A percentile compares a stretch with the other conserved stretches of the same genome.
These are phyloP conservation scores for Venturia pyrina DNA, from an alignment of 2,329 filamentous ascomycete species.

Conservation along the genomic window DNA sequence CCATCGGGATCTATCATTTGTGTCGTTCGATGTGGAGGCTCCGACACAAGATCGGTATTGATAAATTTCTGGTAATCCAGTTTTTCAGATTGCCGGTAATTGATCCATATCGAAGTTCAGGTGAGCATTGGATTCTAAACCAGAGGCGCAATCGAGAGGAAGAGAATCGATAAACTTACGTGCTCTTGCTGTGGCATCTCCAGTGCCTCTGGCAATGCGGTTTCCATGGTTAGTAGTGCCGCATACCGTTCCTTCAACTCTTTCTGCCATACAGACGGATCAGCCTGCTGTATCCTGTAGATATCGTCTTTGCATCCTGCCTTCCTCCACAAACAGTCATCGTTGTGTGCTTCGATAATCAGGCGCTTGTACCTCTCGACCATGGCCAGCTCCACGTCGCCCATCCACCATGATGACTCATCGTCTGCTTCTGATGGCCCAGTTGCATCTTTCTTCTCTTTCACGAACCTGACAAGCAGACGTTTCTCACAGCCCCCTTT, in stretches of 20 bases:
- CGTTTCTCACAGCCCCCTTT: slow-evolving; percentile 71
- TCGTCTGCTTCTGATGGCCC: slow-evolving; percentile 29
- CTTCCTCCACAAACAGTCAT: slow-evolving; percentile 77
- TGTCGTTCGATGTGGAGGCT: no score
- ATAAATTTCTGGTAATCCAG: no score
- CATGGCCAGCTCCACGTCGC: slow-evolving; percentile 49
- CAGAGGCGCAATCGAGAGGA: no score
- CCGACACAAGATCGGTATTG: no score
- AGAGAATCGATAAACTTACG: no score
- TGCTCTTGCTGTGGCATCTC: not conserved
- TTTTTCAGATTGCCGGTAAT: no score
- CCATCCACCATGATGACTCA: slow-evolving; percentile 23
- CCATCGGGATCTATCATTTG: no score
- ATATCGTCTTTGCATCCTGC: slow-evolving; percentile 74
- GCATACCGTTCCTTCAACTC: slow-evolving; percentile 31
- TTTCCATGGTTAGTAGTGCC: slow-evolving; percentile 25
- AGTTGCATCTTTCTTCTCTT: slow-evolving; percentile 34
- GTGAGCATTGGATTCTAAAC: no score
- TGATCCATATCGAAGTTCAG: no score
- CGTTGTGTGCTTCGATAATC: slow-evolving; percentile 64
- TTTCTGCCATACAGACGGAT: slow-evolving; percentile 25
- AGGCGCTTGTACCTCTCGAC: slow-evolving; percentile 66
- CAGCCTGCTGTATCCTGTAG: slow-evolving; percentile 44
- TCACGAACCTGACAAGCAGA: slow-evolving; percentile 68
- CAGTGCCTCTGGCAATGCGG: slow-evolving; percentile 20